These are phyloP conservation scores for Metarhizium guizhouense DNA, from an alignment of 2,329 filamentous ascomycete species.

Conservation along the genomic window DNA sequence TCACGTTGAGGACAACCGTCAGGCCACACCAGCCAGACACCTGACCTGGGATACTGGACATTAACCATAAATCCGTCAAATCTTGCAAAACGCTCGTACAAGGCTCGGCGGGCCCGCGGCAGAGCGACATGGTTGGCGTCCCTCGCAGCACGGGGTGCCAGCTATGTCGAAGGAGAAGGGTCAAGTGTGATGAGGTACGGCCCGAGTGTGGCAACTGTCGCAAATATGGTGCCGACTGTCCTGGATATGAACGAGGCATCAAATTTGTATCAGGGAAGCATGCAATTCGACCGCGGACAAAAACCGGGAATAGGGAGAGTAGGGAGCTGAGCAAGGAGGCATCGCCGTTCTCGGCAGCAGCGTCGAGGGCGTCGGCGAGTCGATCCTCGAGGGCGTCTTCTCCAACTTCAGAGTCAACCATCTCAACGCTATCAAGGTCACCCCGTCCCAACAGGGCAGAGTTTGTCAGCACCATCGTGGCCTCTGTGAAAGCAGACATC, in stretches of 20 bases:
- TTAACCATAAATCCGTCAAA: background rate
- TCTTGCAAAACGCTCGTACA: background rate
- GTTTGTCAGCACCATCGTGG: constrained; percentile 23
- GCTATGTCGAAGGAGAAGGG: constrained; percentile 30
- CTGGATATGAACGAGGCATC: constrained; percentile 27
- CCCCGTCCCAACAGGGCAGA: constrained; percentile 17
- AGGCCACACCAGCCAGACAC: too few species aligned
- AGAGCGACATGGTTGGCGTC: constrained; percentile 25
- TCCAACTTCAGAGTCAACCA: constrained; percentile 8
- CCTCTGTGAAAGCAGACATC: constrained; percentile 12
- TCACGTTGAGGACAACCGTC: background rate
- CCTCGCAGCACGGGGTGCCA: constrained; percentile 28
- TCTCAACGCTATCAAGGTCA: constrained; percentile 6
- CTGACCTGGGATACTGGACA: background rate
- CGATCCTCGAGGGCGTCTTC: constrained; percentile 10
- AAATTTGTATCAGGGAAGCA: constrained; percentile 34
- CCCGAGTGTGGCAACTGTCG: constrained; percentile 31
- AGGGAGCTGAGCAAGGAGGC: constrained; percentile 3
- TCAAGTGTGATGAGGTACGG: constrained; percentile 36
- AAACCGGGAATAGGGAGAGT: constrained; percentile 6
- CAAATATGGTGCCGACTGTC: constrained; percentile 28
- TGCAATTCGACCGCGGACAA: constrained; percentile 22
- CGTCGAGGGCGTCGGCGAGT: background rate
- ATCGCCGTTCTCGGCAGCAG: background rate
- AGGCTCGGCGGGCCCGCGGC: background rate